Conservation (phyloP, 2,329 filamentous ascomycete species). For the Talaromyces piceae region DNA sequence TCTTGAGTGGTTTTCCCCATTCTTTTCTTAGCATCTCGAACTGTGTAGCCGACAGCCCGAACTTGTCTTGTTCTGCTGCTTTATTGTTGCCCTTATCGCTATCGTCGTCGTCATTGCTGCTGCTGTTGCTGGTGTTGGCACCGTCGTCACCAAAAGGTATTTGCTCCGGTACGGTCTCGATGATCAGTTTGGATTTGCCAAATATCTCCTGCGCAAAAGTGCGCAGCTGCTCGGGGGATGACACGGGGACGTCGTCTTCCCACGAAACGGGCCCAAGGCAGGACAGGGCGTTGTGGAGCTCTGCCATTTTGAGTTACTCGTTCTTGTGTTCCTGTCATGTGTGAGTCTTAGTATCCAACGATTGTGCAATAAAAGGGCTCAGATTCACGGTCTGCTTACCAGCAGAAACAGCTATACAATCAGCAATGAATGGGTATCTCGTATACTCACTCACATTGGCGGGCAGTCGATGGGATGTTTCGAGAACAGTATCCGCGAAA, state of each 20-base stretch:
- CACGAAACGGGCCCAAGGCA: constrained; percentile 51
- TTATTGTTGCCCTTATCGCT: too few relatives aligned
- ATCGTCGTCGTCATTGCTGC: too few relatives aligned
- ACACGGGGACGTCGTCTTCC: constrained; percentile 37
- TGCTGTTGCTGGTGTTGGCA: background rate
- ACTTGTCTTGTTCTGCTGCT: too few relatives aligned
- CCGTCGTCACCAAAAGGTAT: constrained; percentile 26
- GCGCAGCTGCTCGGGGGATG: constrained; percentile 40
- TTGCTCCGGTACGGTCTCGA: constrained; percentile 65
- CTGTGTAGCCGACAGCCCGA: constrained; percentile 38
- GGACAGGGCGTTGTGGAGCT: constrained; percentile 53
- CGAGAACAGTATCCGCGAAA: too few relatives aligned
- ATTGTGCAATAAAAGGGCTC: background rate
- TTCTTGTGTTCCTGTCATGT: background rate
- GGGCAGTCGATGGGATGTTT: background rate
- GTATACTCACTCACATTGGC: background rate
- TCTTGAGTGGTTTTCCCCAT: constrained; percentile 70
- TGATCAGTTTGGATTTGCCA: constrained; percentile 58
- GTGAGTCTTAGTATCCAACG: background rate
- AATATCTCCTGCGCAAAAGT: constrained; percentile 55
- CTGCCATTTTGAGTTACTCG: constrained; percentile 38
- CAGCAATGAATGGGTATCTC: too few relatives aligned
- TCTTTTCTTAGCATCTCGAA: constrained; percentile 61
- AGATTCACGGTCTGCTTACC: background rate
- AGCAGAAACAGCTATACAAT: background rate